A percentile compares a stretch with the other conserved stretches of the same genome.
phyloP scores from a whole-genome alignment of 345 rosid genomes.

The Salix udensis region DNA sequence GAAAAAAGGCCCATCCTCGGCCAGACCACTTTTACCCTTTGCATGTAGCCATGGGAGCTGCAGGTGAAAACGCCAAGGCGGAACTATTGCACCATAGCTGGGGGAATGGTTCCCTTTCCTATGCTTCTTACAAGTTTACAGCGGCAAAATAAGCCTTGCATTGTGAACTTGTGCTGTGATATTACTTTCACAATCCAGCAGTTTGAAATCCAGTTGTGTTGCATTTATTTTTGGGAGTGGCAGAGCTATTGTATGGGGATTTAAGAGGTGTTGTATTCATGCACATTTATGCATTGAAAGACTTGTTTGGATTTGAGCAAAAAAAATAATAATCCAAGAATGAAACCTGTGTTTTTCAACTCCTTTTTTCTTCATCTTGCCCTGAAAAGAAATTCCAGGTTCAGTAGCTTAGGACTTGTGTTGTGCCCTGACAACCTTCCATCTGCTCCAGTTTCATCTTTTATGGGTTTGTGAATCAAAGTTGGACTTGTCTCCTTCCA shows the following conservation, averaged over 20 bases:
- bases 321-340: not conserved
- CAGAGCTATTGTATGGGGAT: not conserved
- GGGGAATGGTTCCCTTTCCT: constrained; percentile 69
- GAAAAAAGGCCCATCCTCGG: constrained; percentile 73
- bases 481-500: not conserved
- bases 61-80: constrained; percentile 62
- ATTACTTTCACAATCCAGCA: no score
- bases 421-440: not conserved
- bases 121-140: constrained; percentile 70
- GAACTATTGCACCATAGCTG: constrained; percentile 81
- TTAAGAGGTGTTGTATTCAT: not conserved
- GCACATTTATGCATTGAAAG: not conserved
- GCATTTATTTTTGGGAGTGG: not conserved
- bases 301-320: not conserved
- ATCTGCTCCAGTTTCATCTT: not conserved
- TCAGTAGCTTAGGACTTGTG: not conserved
- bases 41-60: constrained; percentile 91
- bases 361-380: not conserved
- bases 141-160: constrained; percentile 20
- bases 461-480: not conserved
- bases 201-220: not conserved
- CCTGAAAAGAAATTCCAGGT: no score
- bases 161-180: not conserved
- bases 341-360: not conserved
- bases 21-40: constrained; percentile 91